Base-by-base conservation (phyloP, 306 rosid genomes). In the Gastrolobium bilobum region DNA sequence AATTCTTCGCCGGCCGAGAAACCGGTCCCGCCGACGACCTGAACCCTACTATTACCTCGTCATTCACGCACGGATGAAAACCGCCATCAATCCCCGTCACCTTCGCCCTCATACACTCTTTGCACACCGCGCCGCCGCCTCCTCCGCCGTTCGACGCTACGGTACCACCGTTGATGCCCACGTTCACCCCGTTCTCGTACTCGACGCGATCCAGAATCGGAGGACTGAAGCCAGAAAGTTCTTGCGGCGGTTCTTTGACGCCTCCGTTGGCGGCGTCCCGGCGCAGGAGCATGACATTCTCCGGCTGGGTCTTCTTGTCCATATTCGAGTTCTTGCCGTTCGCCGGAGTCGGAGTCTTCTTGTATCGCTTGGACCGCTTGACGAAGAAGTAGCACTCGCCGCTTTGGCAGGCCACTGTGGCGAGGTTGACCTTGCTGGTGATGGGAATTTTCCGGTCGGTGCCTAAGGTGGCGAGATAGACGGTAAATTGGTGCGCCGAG, bases 11-110 rank as follows among this genome's bases (percentile, higher is more conserved):
- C 81, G 94, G 93, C 68, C 90, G 90, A 50, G 88, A 77, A 33
- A 93, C 75, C 3, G 96, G 98, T 77, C 97, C 98, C 2, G 87
- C 89, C 30, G 69, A 10, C 0, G 96, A 63, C 81, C 86, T 73
- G 82, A 93, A 91, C 14, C 85, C 86, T 44, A 34, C 11, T 7
- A 70, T 71, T 38, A 88, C 87, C 0, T 72, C 43, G 39, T 93
- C 98, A 42, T 59, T 2, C 2, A 88, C 86, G 83, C 97, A 93
- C 70, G 67, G 50, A 76, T 91, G 94, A 57, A 93, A 91, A 71
- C 60, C 89, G 3, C 3, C 72, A 29, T 71, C 81, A 2, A 5
- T 73, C 3, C 84, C 87, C 26, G 9, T 61, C 30, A 38, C 7
- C n/a, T 42, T 43, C 0, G 87, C 91, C 47, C 70, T 70, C 68